phyloP scores from a whole-genome alignment of 805 yeast genomes.

The Teunomyces pallodes region DNA sequence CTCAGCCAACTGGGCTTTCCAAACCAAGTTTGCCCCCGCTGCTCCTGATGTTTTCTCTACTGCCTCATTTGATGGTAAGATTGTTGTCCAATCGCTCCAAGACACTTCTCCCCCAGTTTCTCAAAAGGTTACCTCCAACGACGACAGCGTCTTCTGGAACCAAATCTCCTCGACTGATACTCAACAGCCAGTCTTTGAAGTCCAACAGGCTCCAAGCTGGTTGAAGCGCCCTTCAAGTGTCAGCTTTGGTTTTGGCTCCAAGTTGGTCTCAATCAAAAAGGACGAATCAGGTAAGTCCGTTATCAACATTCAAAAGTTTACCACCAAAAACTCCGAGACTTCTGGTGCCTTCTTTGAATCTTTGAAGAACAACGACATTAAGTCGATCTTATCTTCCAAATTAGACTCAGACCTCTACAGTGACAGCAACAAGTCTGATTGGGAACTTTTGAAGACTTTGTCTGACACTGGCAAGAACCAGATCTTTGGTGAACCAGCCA shows the following conservation, averaged over 20 bases:
- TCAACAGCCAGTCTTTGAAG: constrained; percentile 68
- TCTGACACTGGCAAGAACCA: constrained; percentile 49
- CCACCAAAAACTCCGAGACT: constrained; percentile 32
- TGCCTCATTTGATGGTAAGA: constrained; percentile 83
- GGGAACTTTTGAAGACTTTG: constrained; percentile 59
- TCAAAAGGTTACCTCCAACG: constrained; percentile 39
- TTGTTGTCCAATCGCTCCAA: constrained; percentile 81
- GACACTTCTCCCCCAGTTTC: constrained; percentile 67
- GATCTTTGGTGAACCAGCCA: constrained; percentile 34
- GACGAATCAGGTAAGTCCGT: constrained; percentile 40
- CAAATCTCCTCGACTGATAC: constrained; percentile 65
- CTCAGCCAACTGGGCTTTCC: constrained; percentile 90
- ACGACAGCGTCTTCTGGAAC: constrained; percentile 85
- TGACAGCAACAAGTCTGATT: constrained; percentile 52
- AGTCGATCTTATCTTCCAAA: constrained; percentile 54
- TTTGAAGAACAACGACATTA: constrained; percentile 52
- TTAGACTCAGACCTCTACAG: constrained; percentile 35
- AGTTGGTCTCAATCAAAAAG: constrained; percentile 57
- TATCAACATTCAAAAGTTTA: constrained; percentile 44
- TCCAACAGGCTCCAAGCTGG: constrained; percentile 89
- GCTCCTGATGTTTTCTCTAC: constrained; percentile 89
- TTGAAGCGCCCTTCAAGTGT: constrained; percentile 70
- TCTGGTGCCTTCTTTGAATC: constrained; percentile 52
- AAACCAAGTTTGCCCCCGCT: constrained; percentile 81
- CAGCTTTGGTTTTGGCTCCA: constrained; percentile 92